Conservation (phyloP, 1,139 yeast species). For the Hemisphaericaspora xylofermentans region DNA sequence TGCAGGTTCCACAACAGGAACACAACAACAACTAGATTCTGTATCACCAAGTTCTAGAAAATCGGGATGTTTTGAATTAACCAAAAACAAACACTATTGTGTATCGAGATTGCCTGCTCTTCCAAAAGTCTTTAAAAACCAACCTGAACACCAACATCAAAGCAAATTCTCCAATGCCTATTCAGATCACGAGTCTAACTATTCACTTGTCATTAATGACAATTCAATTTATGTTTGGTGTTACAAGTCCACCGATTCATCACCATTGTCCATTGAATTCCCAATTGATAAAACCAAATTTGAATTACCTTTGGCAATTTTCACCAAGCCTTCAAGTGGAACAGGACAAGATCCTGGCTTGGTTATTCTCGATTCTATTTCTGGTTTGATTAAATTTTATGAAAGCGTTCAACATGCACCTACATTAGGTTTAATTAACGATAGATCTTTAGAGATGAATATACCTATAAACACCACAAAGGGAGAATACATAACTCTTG, state of each 20-base stretch:
- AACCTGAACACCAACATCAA: slow-evolving; percentile 1
- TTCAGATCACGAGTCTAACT: slow-evolving; percentile 53
- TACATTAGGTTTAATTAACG: slow-evolving; percentile 59
- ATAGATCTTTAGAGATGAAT: slow-evolving; percentile 35
- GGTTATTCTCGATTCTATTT: slow-evolving; percentile 52
- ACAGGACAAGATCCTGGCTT: slow-evolving; percentile 64
- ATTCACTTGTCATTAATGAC: slow-evolving; percentile 54
- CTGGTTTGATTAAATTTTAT: slow-evolving; percentile 61
- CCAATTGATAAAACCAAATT: slow-evolving; percentile 23
- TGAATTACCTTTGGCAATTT: slow-evolving; percentile 52
- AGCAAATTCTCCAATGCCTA: slow-evolving; percentile 40
- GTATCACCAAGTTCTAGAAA: background rate
- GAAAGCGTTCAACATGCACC: slow-evolving; percentile 70
- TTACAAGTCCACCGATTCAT: slow-evolving; percentile 57
- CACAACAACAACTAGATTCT: background rate
- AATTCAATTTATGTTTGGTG: slow-evolving; percentile 67
- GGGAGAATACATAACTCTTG: slow-evolving; percentile 56
- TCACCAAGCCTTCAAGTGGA: slow-evolving; percentile 67
- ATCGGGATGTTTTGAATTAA: slow-evolving; percentile 40
- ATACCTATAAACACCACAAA: slow-evolving; percentile 38
- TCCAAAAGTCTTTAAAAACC: slow-evolving; percentile 41
- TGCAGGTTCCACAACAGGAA: slow-evolving; percentile 5
- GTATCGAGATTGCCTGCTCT: slow-evolving; percentile 60
- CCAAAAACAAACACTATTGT: slow-evolving; percentile 59
- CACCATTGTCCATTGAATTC: slow-evolving; percentile 57